Evolutionary conservation across 495 filamentous ascomycete genomes (phyloP), one percentile per base, ranked within the genome.

Genomic region (Corynascus novoguineensis): DNA sequence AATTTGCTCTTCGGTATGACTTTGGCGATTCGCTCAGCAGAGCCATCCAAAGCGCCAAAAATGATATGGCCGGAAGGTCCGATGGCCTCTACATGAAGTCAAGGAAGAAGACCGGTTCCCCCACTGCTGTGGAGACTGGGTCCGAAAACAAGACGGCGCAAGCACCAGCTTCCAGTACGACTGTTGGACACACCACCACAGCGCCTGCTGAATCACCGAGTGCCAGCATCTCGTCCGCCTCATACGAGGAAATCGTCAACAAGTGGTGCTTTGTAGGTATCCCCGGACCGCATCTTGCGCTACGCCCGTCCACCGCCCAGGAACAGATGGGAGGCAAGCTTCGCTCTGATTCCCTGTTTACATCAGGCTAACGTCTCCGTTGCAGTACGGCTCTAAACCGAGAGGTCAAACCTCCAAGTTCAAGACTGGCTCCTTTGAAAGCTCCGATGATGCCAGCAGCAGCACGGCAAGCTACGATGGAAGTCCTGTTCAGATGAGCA

Each of bases 191-290:
- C 64, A 29, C 31, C 44, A 5, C 59, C 61, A 12, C 27, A 49
- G 65, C 29, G 51, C 62, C 24, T 69, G 68, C 21, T 58, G 71
- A 71, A n/a, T 70, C 73, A 1, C 73, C 71, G 1, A 66, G 73
- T 34, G 61, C 73, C 25, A 76, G 73, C 58, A 78, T 92, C 60
- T 80, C 91, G 24, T 95, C 92, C 24, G 82, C 86, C 37, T 87
- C 89, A 50, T 97, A 97, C 72, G 85, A 90, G 67, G 93, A 98
- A 71, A 78, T 98, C 55, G 83, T 98, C 65, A 88, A 95, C 77
- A 95, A 95, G 73, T 98, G 95, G 75, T 98, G 93, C 79, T 96
- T 95, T 81, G 92, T 96, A 89, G 82, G 91, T 95, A 77, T 60
- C 57, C 60, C 71, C 60, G 62, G 62, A 58, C 60, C 63, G 57